These are phyloP conservation scores for Ophiocytium majus DNA, from an alignment of 352 stramenopile species.

Conservation along the genomic window DNA sequence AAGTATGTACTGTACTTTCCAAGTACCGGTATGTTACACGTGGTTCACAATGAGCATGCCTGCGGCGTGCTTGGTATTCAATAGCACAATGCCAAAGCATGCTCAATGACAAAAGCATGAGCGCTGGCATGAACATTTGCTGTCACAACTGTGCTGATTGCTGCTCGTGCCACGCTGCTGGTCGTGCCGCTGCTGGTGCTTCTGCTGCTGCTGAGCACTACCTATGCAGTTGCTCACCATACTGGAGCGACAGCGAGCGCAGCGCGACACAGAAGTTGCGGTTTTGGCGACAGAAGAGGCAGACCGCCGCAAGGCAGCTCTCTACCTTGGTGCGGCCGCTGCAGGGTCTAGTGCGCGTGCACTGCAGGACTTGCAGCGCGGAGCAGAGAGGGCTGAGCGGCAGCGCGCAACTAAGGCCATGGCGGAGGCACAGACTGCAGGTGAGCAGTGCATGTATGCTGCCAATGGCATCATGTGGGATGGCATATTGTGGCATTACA, in stretches of 20 bases:
- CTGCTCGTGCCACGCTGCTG: too few species aligned
- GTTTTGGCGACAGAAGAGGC: conserved; percentile 24
- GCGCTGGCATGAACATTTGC: too few species aligned
- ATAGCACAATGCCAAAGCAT: too few species aligned
- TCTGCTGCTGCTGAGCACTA: too few species aligned
- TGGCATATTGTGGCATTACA: neutral
- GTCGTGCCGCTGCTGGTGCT: too few species aligned
- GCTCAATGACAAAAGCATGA: too few species aligned
- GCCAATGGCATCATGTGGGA: neutral
- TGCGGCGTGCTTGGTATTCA: too few species aligned
- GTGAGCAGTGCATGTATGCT: neutral
- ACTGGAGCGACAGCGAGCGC: neutral
- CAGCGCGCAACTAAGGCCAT: neutral
- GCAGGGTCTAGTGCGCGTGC: conserved; percentile 29
- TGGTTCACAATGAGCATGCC: too few species aligned
- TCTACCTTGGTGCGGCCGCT: conserved; percentile 37
- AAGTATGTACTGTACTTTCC: neutral
- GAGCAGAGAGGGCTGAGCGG: conserved; percentile 28
- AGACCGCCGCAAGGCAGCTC: conserved; percentile 29
- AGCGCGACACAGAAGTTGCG: neutral
- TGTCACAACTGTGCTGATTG: too few species aligned
- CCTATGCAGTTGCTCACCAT: neutral
- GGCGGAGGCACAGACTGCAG: neutral
- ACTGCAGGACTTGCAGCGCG: conserved; percentile 26
- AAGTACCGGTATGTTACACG: too few species aligned